Conservation (phyloP, 768 basidiomycete genomes). For the Coprinellus micaceus region DNA sequence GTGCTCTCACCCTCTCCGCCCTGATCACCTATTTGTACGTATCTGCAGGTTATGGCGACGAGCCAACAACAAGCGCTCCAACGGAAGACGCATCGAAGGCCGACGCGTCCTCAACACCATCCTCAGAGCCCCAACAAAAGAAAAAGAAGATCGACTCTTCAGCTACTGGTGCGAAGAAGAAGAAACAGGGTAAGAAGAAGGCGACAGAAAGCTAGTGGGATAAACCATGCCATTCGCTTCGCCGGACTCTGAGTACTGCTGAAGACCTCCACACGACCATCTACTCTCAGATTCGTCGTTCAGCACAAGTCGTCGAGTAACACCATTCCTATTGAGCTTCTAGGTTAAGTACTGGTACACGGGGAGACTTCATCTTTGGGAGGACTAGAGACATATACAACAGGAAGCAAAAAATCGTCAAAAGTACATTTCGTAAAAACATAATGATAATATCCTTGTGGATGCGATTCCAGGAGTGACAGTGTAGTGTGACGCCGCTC, state of each 20-base stretch:
- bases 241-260: too few species aligned
- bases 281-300: too few species aligned
- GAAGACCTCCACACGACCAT: too few species aligned
- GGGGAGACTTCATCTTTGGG: background rate
- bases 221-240: too few species aligned
- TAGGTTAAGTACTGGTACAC: background rate
- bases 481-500: too few species aligned
- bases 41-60: slow-evolving; percentile 35
- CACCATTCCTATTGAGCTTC: background rate
- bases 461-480: too few species aligned
- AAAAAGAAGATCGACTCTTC: slow-evolving; percentile 12
- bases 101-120: too few species aligned
- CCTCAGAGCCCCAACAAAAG: slow-evolving; percentile 8
- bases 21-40: background rate
- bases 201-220: too few species aligned
- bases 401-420: background rate
- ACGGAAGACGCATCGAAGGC: background rate
- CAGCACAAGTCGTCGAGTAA: background rate
- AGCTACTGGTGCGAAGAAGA: slow-evolving; percentile 22
- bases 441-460: background rate
- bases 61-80: too few species aligned
- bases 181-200: slow-evolving; percentile 32
- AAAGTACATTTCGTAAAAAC: background rate
- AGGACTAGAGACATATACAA: background rate
- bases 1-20: background rate